Conservation (phyloP, 2,329 filamentous ascomycete genomes). For the Sporothrix variecibatus region DNA sequence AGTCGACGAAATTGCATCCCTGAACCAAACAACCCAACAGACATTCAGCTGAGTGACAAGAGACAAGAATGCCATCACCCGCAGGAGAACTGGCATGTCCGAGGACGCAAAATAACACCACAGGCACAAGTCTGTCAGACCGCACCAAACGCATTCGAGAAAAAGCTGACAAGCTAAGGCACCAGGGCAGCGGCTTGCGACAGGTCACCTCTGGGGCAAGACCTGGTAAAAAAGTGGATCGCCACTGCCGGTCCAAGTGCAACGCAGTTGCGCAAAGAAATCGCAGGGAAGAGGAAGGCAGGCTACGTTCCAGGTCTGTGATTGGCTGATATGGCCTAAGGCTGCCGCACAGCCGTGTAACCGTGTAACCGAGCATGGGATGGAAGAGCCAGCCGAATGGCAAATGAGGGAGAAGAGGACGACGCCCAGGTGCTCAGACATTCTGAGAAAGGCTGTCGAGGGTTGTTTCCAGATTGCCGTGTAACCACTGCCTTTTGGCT, state of each 20-base stretch:
- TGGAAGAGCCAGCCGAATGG: not conserved
- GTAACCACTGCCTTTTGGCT: not conserved
- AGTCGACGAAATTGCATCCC: not conserved
- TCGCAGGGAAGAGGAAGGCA: not conserved
- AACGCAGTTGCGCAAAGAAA: not conserved
- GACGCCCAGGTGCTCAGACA: not conserved
- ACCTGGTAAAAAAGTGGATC: not conserved
- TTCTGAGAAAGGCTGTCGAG: not conserved
- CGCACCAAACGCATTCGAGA: no score
- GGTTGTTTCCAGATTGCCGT: not conserved
- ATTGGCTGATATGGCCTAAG: not conserved
- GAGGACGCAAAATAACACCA: not conserved
- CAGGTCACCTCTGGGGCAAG: not conserved
- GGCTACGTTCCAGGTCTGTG: not conserved
- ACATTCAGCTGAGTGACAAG: not conserved
- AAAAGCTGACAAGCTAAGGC: not conserved
- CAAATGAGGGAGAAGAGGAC: not conserved
- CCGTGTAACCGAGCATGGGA: not conserved
- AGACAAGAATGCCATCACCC: slow-evolving; percentile 4
- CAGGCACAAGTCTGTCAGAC: not conserved
- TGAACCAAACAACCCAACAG: not conserved
- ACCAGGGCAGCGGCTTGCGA: not conserved
- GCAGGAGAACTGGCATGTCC: not conserved
- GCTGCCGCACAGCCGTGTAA: slow-evolving; percentile 3
- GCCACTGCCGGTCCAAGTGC: slow-evolving; percentile 7